Evolutionary conservation across 2,329 filamentous ascomycete genomes (phyloP), one percentile per base, ranked within the genome.

Genomic region (Metarhizium album): DNA sequence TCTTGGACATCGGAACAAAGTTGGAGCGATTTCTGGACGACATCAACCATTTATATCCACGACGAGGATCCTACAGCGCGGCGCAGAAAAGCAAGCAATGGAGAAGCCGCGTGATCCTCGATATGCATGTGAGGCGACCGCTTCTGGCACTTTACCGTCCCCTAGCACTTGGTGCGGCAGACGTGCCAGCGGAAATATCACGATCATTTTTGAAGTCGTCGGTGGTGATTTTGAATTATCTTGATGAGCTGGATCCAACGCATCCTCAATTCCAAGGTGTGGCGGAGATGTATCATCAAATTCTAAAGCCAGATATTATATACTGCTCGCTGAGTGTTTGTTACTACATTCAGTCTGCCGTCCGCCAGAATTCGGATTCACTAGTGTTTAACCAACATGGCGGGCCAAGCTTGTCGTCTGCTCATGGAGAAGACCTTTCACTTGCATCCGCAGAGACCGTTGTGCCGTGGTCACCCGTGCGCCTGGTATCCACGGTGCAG

Each of bases 321-420:
- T 75, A 79, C 59, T 75, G 76, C 0, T 74, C 75, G 2, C 69
- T 80, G 43, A 76, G 75, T 52, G 65, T 80, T 13, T 80, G 77
- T 58, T 78, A 74, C 55, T 80, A 76, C 51, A 76, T 80, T 59
- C 67, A 66, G 37, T 55, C 60, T n/a, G 59, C 59, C 2, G 53
- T 62, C 11, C 63, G 63, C 4, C 61, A 64, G 29, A 58, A 58
- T 37, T 58, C 57, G 3, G 64, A 68, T 20, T 59, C 57, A 38
- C 53, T 59, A 14, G 57, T 61, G n/a, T 56, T 64, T 24, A 60
- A 60, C 9, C 60, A 64, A 35, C 60, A 63, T 31, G 63, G 61
- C 31, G 49, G 45, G 4, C 56, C 65, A 37, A 61, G 64, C 22
- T 59, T 67, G 58, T 66, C 47, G 20, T n/a, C 7, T 16, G 50